Evolutionary conservation across 2,329 filamentous ascomycete species (phyloP).

Genomic region (Didymella exigua): DNA sequence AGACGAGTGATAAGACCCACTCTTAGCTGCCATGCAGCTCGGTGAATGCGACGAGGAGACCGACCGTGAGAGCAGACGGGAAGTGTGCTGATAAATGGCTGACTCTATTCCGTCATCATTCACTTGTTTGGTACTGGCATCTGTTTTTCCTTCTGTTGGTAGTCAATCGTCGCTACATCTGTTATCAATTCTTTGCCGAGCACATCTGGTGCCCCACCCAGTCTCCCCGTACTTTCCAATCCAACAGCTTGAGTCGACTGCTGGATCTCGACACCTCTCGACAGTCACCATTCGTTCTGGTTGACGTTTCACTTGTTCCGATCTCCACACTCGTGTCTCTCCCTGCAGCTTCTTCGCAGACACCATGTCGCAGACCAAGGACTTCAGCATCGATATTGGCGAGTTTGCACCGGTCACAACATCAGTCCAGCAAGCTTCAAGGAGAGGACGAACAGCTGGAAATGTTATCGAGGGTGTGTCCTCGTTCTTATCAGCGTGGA

Average conservation of each 20-base stretch:
- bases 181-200: neutral
- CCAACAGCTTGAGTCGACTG: neutral
- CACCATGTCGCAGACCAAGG: constrained; percentile 34
- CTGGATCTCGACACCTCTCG: neutral
- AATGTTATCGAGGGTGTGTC: constrained; percentile 25
- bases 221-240: neutral
- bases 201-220: constrained; percentile 5
- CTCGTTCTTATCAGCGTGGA: constrained; percentile 49
- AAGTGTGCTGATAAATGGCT: neutral
- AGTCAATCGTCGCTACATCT: neutral
- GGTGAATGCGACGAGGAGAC: neutral
- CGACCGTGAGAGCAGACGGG: neutral
- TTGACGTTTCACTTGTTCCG: constrained; percentile 12
- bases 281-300: constrained; percentile 34
- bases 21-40: neutral
- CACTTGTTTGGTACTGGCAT: neutral
- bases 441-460: constrained; percentile 6
- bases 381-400: constrained; percentile 37
- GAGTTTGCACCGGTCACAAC: constrained; percentile 21
- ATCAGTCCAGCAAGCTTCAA: constrained; percentile 11
- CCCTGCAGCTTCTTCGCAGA: neutral
- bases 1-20: constrained; percentile 1
- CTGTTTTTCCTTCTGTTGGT: neutral
- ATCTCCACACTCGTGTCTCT: neutral
- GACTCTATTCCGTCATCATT: neutral